Evolutionary conservation across 23 red algal species (phyloP), one percentile per base, ranked within the genome.

Genomic region (Cyanidiococcus yangmingshanensis): DNA sequence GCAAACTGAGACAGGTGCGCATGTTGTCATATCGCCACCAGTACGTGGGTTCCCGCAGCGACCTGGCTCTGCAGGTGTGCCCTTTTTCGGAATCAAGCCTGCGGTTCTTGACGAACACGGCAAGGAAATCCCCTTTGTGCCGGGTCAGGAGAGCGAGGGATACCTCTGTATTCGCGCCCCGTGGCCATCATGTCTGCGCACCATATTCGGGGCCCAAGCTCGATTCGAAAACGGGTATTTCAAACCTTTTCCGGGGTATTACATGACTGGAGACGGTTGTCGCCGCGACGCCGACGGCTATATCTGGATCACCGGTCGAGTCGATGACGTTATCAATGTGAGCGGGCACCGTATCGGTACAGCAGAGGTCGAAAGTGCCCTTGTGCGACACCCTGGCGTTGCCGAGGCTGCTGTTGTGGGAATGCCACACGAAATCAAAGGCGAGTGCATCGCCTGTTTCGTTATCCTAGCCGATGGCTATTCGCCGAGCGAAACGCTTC

Each of bases 1-100:
- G 94, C 94, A 98, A 37, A 98, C 94, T 7, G 94, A 98, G 58
- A 98, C 94, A 1, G 94, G 94, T 18, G 94, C 87, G 33, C 88
- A 91, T 63, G 77, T 85, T 37, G 71, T 98, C n/a, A 80, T 87
- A 0, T 85, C 94, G 74, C 80, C 89, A 39, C 88, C 88, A 1
- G 87, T 98, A 18, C 68, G 68, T 31, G 87, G 88, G 32, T 68
- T 98, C 39, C 39, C 58, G 7, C 40, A 90, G n/a, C 90, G 91
- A 68, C 94, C 94, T 1, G 94, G 94, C 0, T 75, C 85, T 39
- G 94, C 94, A 1, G 77, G 78, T 83, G 76, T 98, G 77, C 94
- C 94, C 37, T 91, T 89, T 40, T 91, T 98, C 79, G 94, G 94
- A 30, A 82, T 98, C 45, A 59, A 84, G 33, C 81, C 85, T 15